Conservation (phyloP, 495 filamentous ascomycete genomes). For the Xylaria scruposa region DNA sequence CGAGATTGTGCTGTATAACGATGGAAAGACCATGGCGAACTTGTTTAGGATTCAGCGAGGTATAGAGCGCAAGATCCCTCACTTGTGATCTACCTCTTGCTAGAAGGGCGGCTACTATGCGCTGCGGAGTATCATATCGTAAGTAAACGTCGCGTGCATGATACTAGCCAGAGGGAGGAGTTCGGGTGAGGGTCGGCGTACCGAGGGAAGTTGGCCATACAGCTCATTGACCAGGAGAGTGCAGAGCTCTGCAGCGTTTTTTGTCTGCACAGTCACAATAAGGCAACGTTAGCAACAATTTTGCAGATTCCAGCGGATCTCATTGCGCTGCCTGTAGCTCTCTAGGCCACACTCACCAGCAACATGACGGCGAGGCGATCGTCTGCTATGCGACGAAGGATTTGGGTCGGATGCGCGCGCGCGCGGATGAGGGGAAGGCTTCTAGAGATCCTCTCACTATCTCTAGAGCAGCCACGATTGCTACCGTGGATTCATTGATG, state of each 20-base stretch:
- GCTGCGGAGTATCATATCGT: constrained; percentile 49
- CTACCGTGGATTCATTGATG: constrained; percentile 69
- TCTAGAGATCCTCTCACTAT: constrained; percentile 73
- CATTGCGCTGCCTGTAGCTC: not conserved
- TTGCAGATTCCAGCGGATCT: not conserved
- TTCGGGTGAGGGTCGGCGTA: constrained; percentile 56
- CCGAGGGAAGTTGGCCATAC: constrained; percentile 87
- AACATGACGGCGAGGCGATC: constrained; percentile 41
- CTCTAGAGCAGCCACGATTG: constrained; percentile 71
- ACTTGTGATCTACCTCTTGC: constrained; percentile 78
- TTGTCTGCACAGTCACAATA: constrained; percentile 46
- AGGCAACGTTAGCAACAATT: constrained; percentile 12
- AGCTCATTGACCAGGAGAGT: constrained; percentile 85
- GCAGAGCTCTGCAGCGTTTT: constrained; percentile 80
- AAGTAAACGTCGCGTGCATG: constrained; percentile 14
- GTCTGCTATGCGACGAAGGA: constrained; percentile 26
- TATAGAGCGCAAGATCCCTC: constrained; percentile 67
- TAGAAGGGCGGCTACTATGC: constrained; percentile 81
- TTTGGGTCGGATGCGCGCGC: constrained; percentile 22
- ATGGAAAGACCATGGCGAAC: constrained; percentile 79
- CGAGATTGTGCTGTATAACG: constrained; percentile 86
- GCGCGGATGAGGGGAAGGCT: constrained; percentile 44
- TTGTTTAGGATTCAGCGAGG: constrained; percentile 69
- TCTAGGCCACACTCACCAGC: constrained; percentile 49
- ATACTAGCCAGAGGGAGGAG: constrained; percentile 1